Evolutionary conservation across 2,329 filamentous ascomycete species (phyloP), one percentile per base, ranked within the genome.

Genomic region (Sordariomycetes sp.): DNA sequence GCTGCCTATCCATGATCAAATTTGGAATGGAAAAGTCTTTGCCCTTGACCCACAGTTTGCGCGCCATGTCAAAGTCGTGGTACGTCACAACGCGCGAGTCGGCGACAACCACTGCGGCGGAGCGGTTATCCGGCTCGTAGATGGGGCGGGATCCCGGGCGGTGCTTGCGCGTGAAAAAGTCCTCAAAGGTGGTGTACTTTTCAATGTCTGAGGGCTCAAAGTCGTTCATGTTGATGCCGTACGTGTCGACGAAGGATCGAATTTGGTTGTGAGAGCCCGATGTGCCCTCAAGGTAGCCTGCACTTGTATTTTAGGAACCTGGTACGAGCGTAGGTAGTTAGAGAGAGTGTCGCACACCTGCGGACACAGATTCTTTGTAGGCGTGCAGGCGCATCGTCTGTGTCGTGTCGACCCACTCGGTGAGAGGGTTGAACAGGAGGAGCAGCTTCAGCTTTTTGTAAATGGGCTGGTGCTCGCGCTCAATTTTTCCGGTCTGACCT

Each of bases 21-120:
- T 69, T 69, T 12, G 66, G 64, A 52, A 76, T 68, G 7, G 66
- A 70, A 60, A 76, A 76, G 45, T 72, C 64, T n/a, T 61, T 64
- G 2, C 72, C 72, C 59, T 75, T 75, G 59, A 75, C 72, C 72
- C 72, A 74, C 36, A 72, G 62, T 52, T 61, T 65, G 56, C 65
- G 65, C 4, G 66, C 66, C 53, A 66, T 62, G 7, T 63, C 62
- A 10, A 74, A 65, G 7, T 65, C 66, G 3, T 66, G 61, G 60
- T 70, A 73, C 1, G 66, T 64, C 3, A 72, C 69, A 20, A 69
- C 64, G 3, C 70, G 65, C n/a, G 64, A 69, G 62, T 73, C 70
- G 13, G 70, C 65, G 12, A 70, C 66, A 0, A 67, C 60, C 0
- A 69, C 63, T 1, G 70, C 70, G 0, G 61, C 59, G 0, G 60